Evolutionary conservation across 495 filamentous ascomycete genomes (phyloP), one percentile per base, ranked within the genome.

Genomic region (Tricharina praecox): DNA sequence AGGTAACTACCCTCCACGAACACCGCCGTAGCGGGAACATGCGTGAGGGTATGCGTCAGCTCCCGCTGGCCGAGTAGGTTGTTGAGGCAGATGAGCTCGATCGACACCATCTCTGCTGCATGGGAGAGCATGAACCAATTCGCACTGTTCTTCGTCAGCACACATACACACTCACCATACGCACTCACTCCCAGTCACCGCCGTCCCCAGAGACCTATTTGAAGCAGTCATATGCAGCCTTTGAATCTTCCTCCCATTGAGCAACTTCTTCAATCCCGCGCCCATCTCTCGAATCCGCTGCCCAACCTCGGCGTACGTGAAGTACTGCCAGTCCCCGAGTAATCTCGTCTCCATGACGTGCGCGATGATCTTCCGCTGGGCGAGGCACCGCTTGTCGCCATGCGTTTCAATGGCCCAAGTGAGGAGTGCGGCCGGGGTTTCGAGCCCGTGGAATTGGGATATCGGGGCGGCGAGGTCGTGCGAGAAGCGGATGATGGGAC

Each of bases 61-160:
- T 26, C 50, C 4, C 35, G 37, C 23, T 36, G 34, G 16, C 40
- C 34, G 5, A 51, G 26, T 38, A 47, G 41, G 1, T 52, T 28
- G 25, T 57, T 55, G 1, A 55, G 37, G 7, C 44, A 51, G 3
- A 55, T 50, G 3, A 57, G 33, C 11, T 47, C 45, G 16, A 30
- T 52, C 3, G 44, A 48, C 3, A 23, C 41, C 48, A 55, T 45
- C 10, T 48, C 41, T 0, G 54, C 54, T 4, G 52, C 54, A 5
- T 47, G 48, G 2, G 52, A 51, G 9, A 57, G 44, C 44, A 57
- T 55, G 18, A 51, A 51, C 54, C 54, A 57, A 5, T 10, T 23
- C 8, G 11, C 4, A 37, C 43, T 46, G 20, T n/a, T n/a, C n/a
- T n/a, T n/a, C n/a, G n/a, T n/a, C n/a, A n/a, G n/a, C n/a, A n/a